Base-by-base conservation (phyloP, 2,329 filamentous ascomycete species). In the Aspergillus luchuensis region DNA sequence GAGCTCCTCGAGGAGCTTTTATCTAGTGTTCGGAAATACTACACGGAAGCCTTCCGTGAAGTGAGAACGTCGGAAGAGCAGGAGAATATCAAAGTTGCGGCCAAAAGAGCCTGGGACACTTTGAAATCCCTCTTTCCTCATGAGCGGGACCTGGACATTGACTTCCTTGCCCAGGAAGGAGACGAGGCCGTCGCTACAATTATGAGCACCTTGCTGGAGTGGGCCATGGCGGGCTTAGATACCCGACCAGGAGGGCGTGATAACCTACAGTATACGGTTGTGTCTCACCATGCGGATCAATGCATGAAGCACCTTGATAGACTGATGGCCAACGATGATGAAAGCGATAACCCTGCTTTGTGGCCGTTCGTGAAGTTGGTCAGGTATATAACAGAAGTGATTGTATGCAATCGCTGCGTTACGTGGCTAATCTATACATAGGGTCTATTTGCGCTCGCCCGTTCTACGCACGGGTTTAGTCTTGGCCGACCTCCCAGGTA, bases 331-430 rank as follows among this genome's bases (percentile, higher is more conserved):
- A 56, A 63, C n/a, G 30, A 47, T 1, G 19, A 13, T 1, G 56
- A 43, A 3, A 21, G 28, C 6, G 25, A 54, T 1, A n/a, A 36
- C 8, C 56, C 57, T 6, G 61, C 63, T 7, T 25, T 68, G 4
- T 70, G 67, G 67, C 68, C 67, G 4, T 70, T 67, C 25, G 59
- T 69, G 5, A 70, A 65, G 25, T 30, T 67, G 33, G 62, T 69
- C 15, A 64, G 61, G 68, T 68, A 19, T 13, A 19, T 47, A 30
- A 2, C 28, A 15, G 33, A 15, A 13, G 33, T 36, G 33, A 36
- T 28, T 0, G 2, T 8, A 28, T 1, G 25, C 7, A 30, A 30
- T 4, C 11, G 28, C 8, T 30, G 28, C 28, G 28, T 30, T 30
- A 30, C 11, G 28, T 4, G 28, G 28, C 28, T 30, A 10, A 30